Evolutionary conservation across 345 rosid species (phyloP), one percentile per base, ranked within the genome.

Genomic region (Populus ilicifolia): DNA sequence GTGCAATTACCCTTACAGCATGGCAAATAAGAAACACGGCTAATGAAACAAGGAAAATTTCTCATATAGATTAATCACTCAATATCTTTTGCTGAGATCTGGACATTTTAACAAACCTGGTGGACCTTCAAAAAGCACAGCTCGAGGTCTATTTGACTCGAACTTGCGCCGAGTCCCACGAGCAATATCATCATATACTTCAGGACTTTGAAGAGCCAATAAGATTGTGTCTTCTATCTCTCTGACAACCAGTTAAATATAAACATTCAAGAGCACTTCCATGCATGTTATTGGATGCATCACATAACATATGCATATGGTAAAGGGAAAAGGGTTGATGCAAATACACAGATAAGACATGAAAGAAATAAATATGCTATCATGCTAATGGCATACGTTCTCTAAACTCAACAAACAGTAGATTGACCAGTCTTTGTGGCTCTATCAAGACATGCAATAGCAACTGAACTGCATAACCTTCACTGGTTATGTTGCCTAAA

Each of bases 51-150:
- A 30, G 23, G 65, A 66, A 2, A 63, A 50, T 16, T 36, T 16
- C 18, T 17, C n/a, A 33, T 63, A 23, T 63, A 52, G 43, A 50
- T 14, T 11, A 6, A 64, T 68, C 30, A 10, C 36, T 39, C 38
- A 56, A 71, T 14, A 38, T 27, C 56, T 41, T 48, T 25, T 21
- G 13, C 36, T 23, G n/a, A 44, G 46, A 10, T 76, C 43, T 3
- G 35, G 75, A 41, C 10, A 39, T 44, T 67, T 70, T 77, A 41
- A 77, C 81, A 63, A 84, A 93, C 99, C 99, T 81, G 97, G 98
- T 12, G 98, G 99, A 48, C 98, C 99, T 86, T 96, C 97, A 83
- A 93, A 96, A 50, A 96, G 94, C 77, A 96, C 93, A 35, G 98
- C 97, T 36, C 97, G 89, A 44, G 99, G 98, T 84, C 99, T 83